phyloP scores from a whole-genome alignment of 2,329 filamentous ascomycete species.

The Trichoderma arundinaceum region DNA sequence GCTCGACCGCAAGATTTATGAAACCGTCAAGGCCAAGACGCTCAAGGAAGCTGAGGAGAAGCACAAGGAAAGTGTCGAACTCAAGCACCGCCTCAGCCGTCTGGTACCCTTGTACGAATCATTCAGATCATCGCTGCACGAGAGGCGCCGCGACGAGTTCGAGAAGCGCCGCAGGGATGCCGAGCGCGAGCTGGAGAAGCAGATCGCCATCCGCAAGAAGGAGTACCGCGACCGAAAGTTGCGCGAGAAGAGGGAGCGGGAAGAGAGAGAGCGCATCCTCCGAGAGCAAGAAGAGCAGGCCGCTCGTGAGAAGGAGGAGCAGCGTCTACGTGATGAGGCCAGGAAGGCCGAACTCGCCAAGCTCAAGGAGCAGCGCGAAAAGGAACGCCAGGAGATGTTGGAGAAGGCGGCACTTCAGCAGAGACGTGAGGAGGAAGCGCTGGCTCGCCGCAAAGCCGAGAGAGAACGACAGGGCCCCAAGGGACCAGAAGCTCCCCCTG shows the following conservation, averaged over 20 bases:
- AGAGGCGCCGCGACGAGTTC: constrained; percentile 91
- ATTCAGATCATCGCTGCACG: constrained; percentile 81
- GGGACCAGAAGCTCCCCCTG: constrained; percentile 35
- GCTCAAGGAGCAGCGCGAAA: constrained; percentile 68
- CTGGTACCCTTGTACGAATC: constrained; percentile 83
- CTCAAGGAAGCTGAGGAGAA: constrained; percentile 82
- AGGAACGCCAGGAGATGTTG: constrained; percentile 69
- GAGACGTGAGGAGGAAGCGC: constrained; percentile 85
- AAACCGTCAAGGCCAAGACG: constrained; percentile 76
- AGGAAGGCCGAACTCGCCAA: constrained; percentile 72
- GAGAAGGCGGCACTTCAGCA: constrained; percentile 73
- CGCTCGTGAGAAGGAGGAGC: constrained; percentile 84
- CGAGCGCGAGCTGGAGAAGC: constrained; percentile 89
- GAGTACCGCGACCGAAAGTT: constrained; percentile 83
- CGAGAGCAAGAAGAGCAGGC: constrained; percentile 86
- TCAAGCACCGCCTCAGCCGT: constrained; percentile 89
- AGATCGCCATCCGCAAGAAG: constrained; percentile 86
- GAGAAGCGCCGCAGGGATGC: constrained; percentile 91
- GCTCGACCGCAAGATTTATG: constrained; percentile 78
- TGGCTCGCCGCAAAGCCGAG: constrained; percentile 72
- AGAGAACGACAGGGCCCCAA: constrained; percentile 56
- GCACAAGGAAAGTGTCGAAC: constrained; percentile 88
- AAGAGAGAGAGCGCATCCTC: constrained; percentile 79
- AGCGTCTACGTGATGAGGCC: constrained; percentile 78
- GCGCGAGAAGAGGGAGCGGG: constrained; percentile 81